phyloP scores from a whole-genome alignment of 306 rosid genomes.

The Clitoria ternatea region DNA sequence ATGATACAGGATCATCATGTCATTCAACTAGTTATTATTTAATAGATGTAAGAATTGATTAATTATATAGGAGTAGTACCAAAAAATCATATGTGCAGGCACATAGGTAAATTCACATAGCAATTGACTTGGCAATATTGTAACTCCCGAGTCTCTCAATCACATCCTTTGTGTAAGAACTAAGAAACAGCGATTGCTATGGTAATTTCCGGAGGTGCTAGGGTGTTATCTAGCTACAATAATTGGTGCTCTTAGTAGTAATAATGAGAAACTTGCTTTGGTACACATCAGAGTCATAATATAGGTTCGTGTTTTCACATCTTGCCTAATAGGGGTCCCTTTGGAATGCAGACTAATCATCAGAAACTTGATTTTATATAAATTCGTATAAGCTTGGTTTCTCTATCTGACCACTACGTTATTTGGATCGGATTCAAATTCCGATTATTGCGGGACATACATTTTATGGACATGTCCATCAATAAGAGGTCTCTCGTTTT shows the following conservation, averaged over 20 bases:
- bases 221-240: conserved; percentile 20
- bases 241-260: conserved; percentile 28
- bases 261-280: conserved; percentile 20
- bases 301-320: conserved; percentile 34
- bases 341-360: conserved; percentile 34
- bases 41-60: too few species aligned
- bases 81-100: not conserved
- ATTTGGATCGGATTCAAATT: conserved; percentile 2
- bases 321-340: conserved; percentile 28
- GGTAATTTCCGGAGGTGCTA: not conserved
- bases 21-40: too few species aligned
- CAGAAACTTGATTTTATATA: conserved; percentile 3
- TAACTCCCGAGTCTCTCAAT: not conserved
- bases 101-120: not conserved
- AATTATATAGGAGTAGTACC: too few species aligned
- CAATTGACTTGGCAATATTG: not conserved
- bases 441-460: conserved; percentile 28
- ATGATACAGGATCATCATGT: too few species aligned
- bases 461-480: conserved; percentile 14
- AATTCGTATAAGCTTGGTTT: conserved; percentile 13
- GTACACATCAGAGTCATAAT: conserved; percentile 26
- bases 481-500: conserved; percentile 10
- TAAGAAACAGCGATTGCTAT: not conserved
- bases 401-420: conserved; percentile 12
- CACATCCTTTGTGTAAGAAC: not conserved